A percentile compares a stretch with the other conserved stretches of the same genome.
These are phyloP conservation scores for Protomyces inundatus DNA, from an alignment of 1,139 yeast genomes.

Conservation along the genomic window DNA sequence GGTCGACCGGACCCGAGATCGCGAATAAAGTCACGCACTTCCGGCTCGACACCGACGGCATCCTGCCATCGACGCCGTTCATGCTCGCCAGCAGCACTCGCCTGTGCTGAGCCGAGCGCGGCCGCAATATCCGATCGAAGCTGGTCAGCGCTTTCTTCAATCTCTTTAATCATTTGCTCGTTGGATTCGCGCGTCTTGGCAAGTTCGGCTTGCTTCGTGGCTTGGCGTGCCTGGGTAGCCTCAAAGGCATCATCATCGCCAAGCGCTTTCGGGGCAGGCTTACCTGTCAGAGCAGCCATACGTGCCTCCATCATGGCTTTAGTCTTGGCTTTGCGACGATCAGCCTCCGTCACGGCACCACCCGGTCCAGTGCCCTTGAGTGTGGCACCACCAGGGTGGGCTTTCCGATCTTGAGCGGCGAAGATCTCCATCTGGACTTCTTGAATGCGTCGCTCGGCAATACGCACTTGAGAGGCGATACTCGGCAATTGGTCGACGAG, in stretches of 20 bases:
- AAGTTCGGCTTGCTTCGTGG: constrained; percentile 52
- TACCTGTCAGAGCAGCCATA: constrained; percentile 90
- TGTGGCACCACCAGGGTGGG: constrained; percentile 58
- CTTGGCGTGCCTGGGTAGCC: constrained; percentile 53
- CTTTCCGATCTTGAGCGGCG: constrained; percentile 51
- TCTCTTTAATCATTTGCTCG: constrained; percentile 59
- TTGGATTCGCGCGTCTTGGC: constrained; percentile 53
- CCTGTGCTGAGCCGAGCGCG: constrained; percentile 39
- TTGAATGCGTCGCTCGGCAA: constrained; percentile 65
- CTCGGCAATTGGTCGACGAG: constrained; percentile 66
- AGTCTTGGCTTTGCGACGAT: constrained; percentile 69
- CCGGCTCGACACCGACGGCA: constrained; percentile 70
- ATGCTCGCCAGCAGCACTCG: constrained; percentile 44
- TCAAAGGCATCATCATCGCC: constrained; percentile 43
- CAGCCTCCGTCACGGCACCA: constrained; percentile 77
- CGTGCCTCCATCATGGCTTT: constrained; percentile 72
- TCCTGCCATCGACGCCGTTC: constrained; percentile 76
- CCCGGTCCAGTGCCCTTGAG: constrained; percentile 78
- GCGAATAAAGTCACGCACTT: constrained; percentile 60
- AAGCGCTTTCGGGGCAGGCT: constrained; percentile 48
- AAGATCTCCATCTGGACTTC: constrained; percentile 59
- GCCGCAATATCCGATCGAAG: constrained; percentile 58
- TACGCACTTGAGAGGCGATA: constrained; percentile 56
- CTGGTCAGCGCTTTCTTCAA: constrained; percentile 66
- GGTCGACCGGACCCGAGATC: constrained; percentile 43